Evolutionary conservation across 192 early-diverging fungal genomes (phyloP).

Genomic region (Geranomyces michiganensis): DNA sequence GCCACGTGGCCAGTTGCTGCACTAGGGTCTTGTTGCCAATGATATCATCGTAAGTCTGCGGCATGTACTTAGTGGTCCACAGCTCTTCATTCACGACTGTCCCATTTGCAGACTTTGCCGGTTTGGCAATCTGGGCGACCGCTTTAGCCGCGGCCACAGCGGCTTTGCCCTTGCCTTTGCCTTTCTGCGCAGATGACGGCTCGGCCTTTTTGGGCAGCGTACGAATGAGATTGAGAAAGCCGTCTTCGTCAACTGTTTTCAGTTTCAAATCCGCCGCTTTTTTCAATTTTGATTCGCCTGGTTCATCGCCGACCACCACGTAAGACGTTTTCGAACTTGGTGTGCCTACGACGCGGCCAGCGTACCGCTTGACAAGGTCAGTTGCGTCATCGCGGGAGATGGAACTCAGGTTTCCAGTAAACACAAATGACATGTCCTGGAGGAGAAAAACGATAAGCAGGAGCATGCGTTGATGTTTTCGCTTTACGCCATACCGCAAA

Average conservation of each 20-base stretch:
- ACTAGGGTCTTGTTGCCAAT: conserved; percentile 83
- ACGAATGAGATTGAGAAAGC: conserved; percentile 77
- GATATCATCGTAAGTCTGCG: conserved; percentile 74
- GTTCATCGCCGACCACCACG: conserved; percentile 83
- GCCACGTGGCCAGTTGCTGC: conserved; percentile 73
- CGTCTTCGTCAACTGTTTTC: conserved; percentile 81
- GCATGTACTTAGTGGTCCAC: conserved; percentile 97
- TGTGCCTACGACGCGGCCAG: conserved; percentile 75
- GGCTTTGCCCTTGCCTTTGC: conserved; percentile 39
- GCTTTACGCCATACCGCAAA: conserved; percentile 39
- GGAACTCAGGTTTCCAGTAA: conserved; percentile 85
- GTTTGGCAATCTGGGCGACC: background rate
- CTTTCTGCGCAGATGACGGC: conserved; percentile 37
- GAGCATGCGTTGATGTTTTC: too few relatives aligned
- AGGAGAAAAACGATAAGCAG: too few relatives aligned
- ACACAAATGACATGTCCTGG: conserved; percentile 82
- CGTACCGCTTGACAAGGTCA: conserved; percentile 87
- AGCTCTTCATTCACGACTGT: conserved; percentile 35
- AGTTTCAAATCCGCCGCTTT: conserved; percentile 74
- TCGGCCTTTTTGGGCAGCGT: conserved; percentile 38
- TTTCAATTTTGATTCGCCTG: conserved; percentile 80
- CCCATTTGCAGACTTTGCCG: conserved; percentile 17
- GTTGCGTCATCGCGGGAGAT: conserved; percentile 75
- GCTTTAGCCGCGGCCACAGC: background rate
- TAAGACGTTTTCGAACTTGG: conserved; percentile 84